Conservation (phyloP, 2,329 filamentous ascomycete species). For the Harringtonia lauricola region DNA sequence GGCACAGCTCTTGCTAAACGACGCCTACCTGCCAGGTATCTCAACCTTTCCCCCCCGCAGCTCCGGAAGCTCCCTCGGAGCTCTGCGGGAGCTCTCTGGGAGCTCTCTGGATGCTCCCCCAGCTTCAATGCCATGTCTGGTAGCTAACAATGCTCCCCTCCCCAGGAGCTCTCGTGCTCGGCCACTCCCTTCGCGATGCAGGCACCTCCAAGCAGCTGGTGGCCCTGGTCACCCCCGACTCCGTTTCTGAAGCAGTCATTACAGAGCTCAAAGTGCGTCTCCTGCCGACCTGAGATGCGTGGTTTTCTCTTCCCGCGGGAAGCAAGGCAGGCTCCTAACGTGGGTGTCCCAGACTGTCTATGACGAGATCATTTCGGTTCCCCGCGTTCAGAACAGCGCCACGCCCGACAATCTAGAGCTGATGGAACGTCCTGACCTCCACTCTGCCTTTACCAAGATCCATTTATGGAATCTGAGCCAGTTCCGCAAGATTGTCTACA, state of each 20-base stretch:
- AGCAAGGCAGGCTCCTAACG: too few species aligned
- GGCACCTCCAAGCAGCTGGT: slow-evolving; percentile 79
- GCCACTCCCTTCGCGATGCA: slow-evolving; percentile 86
- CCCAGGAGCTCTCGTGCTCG: slow-evolving; percentile 80
- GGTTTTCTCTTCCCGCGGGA: not conserved
- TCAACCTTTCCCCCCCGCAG: slow-evolving; percentile 6
- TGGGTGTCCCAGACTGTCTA: slow-evolving; percentile 53
- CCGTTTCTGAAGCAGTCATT: slow-evolving; percentile 63
- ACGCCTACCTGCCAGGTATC: slow-evolving; percentile 84
- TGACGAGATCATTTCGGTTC: slow-evolving; percentile 79
- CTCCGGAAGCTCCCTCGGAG: too few species aligned
- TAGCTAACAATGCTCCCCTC: not conserved
- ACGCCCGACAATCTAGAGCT: slow-evolving; percentile 70
- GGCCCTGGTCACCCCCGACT: slow-evolving; percentile 72
- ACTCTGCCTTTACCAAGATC: slow-evolving; percentile 94
- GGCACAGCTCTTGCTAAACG: slow-evolving; percentile 77
- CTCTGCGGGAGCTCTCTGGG: too few species aligned
- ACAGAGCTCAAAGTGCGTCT: slow-evolving; percentile 61
- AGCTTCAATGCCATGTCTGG: slow-evolving; percentile 1
- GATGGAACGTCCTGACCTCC: slow-evolving; percentile 83
- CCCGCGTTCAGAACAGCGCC: slow-evolving; percentile 63
- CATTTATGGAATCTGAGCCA: slow-evolving; percentile 85
- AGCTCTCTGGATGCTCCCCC: too few species aligned
- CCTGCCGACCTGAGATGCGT: slow-evolving; percentile 2
- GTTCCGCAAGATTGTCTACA: slow-evolving; percentile 85